Base-by-base conservation (phyloP, 495 filamentous ascomycete species). In the Trichocladium uniseriatum region DNA sequence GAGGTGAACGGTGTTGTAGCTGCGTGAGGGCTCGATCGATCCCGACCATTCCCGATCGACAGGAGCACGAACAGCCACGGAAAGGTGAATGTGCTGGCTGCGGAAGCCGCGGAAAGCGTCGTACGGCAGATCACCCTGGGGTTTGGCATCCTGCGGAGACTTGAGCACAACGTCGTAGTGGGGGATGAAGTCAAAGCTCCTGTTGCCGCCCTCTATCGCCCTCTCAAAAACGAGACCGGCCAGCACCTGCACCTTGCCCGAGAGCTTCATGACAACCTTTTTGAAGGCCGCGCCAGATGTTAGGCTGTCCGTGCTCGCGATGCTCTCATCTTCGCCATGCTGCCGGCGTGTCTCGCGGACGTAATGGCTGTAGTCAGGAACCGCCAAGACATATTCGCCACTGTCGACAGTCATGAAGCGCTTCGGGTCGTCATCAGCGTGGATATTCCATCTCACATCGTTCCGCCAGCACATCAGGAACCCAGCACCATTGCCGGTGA, bases 391-490 rank as follows among this genome's bases (percentile, higher is more conserved):
- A 60, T 89, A 98, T 64, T 95, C 91, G 21, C 86, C 87, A 62
- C 89, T 95, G 24, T 92, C 87, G 5, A 98, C 89, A 24, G 81
- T 87, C 88, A 97, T 95, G 65, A 97, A 94, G 48, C 83, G 85
- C 57, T 81, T 85, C 0, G 91, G 89, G 58, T 97, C 86, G 41
- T 91, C 79, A 39, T 84, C 84, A 38, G 80, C 76, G 44, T 84
- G 79, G 28, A 99, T 79, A 43, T 83, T 82, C 85, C 88, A 94
- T 49, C 75, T 77, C 32, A 97, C 90, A 58, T 95, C 83, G 56
- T 84, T 88, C 35, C 91, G 85, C 89, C 89, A 97, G 63, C 90
- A 95, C 89, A 99, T 95, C 13, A 95, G 75, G 53, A 99, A 94
- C 5, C 92, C 92, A 41, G 87, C 89, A 38, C 92, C 92, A 60